Percentiles rank a stretch among this genome's conserved stretches.
These are phyloP conservation scores for Madurella fahalii DNA, from an alignment of 2,329 filamentous ascomycete genomes.

Conservation along the genomic window DNA sequence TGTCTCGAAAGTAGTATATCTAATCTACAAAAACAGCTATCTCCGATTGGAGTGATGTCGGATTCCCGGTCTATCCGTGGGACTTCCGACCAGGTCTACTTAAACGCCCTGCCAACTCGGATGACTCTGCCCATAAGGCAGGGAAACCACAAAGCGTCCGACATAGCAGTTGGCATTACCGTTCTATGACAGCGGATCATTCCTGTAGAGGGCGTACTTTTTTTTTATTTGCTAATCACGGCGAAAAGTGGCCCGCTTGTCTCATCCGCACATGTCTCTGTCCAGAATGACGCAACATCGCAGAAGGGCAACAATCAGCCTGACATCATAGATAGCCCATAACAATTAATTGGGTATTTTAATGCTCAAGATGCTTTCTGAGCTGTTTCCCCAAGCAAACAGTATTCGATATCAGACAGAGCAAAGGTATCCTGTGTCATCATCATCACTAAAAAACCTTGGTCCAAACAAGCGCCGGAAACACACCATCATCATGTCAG, in stretches of 20 bases:
- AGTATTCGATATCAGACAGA: neutral
- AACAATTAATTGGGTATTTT: neutral
- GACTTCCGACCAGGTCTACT: too few species aligned
- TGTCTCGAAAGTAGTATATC: too few species aligned
- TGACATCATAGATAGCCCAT: neutral
- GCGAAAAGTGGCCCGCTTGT: neutral
- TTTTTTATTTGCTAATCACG: neutral
- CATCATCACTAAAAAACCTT: neutral
- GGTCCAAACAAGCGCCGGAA: neutral
- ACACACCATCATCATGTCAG: slow-evolving; percentile 35
- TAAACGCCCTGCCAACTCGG: too few species aligned
- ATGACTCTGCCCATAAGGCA: too few species aligned
- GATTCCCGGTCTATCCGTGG: too few species aligned
- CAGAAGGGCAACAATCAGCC: neutral
- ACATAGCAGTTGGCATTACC: too few species aligned
- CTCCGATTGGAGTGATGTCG: too few species aligned
- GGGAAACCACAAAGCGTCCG: too few species aligned
- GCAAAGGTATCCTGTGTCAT: neutral
- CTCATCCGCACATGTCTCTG: neutral
- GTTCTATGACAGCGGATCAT: neutral
- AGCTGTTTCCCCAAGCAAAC: neutral
- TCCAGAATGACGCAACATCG: neutral
- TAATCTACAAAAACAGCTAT: too few species aligned
- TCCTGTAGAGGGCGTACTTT: neutral
- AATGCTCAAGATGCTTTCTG: neutral